A percentile compares a stretch with the other conserved stretches of the same genome.
These are phyloP conservation scores for Hypomyces perniciosus DNA, from an alignment of 2,329 filamentous ascomycete species.

Conservation along the genomic window DNA sequence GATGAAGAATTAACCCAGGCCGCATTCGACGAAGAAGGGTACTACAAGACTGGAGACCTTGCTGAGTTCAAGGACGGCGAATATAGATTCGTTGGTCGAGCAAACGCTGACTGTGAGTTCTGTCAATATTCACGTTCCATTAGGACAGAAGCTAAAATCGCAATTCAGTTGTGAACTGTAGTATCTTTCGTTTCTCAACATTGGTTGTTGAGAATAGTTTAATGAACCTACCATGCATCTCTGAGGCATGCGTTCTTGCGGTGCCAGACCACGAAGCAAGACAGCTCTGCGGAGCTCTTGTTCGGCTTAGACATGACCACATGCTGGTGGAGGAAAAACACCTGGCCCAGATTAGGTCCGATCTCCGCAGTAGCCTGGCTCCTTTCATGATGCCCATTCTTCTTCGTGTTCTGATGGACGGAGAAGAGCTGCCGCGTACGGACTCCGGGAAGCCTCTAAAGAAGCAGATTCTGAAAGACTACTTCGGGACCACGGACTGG, in stretches of 20 bases:
- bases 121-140: background rate
- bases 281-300: slow-evolving; percentile 13
- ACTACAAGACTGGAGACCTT: slow-evolving; percentile 89
- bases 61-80: slow-evolving; percentile 51
- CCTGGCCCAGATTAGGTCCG: slow-evolving; percentile 4
- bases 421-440: background rate
- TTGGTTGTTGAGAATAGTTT: slow-evolving; percentile 10
- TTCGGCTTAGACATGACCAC: slow-evolving; percentile 2
- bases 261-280: slow-evolving; percentile 9
- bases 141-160: background rate
- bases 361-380: slow-evolving; percentile 5
- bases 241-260: slow-evolving; percentile 12
- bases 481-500: background rate
- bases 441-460: background rate
- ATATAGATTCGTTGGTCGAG: slow-evolving; percentile 12
- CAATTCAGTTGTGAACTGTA: slow-evolving; percentile 1
- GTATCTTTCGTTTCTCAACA: slow-evolving; percentile 6
- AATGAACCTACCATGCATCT: slow-evolving; percentile 10
- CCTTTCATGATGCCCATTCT: slow-evolving; percentile 7
- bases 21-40: slow-evolving; percentile 72
- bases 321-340: background rate
- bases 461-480: background rate
- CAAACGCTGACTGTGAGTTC: slow-evolving; percentile 11
- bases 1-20: slow-evolving; percentile 71
- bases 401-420: slow-evolving; percentile 7